Percentiles rank a stretch among this genome's conserved stretches.
Evolutionary conservation across 2,329 filamentous ascomycete genomes (phyloP).

Genomic region (Paracoccidioides lutzii): DNA sequence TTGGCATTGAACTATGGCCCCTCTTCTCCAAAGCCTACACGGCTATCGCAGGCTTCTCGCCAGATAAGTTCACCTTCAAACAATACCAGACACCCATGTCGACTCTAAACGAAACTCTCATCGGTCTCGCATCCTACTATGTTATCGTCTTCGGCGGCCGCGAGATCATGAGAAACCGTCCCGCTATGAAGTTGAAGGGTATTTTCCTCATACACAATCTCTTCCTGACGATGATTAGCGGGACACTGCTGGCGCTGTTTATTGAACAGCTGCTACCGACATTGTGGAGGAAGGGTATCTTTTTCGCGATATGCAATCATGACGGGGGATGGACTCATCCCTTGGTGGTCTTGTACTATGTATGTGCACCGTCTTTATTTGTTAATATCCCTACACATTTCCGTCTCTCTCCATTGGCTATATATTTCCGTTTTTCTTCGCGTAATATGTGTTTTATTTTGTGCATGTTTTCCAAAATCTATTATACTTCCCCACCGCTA

Average conservation of each 20-base stretch:
- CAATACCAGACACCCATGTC: conserved; percentile 72
- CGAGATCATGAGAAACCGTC: conserved; percentile 70
- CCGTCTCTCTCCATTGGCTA: background rate
- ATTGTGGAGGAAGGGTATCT: conserved; percentile 63
- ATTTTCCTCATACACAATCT: conserved; percentile 89
- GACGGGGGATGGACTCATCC: conserved; percentile 79
- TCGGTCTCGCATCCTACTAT: conserved; percentile 74
- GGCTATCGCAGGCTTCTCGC: conserved; percentile 58
- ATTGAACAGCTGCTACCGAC: conserved; percentile 74
- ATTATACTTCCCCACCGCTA: conserved; percentile 20
- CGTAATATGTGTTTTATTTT: too few relatives aligned
- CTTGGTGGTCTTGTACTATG: conserved; percentile 81
- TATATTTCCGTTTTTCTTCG: background rate
- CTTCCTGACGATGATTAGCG: conserved; percentile 69
- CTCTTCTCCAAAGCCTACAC: conserved; percentile 74
- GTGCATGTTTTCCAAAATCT: background rate
- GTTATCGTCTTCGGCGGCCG: conserved; percentile 76
- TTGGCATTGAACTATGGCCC: conserved; percentile 74
- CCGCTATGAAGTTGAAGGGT: conserved; percentile 66
- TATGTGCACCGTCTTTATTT: conserved; percentile 35
- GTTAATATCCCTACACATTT: background rate
- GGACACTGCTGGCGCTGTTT: conserved; percentile 61
- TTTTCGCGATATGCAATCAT: conserved; percentile 60
- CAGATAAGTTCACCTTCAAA: conserved; percentile 67
- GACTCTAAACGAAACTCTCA: conserved; percentile 62